Percentiles rank a stretch among this genome's conserved stretches.
These are phyloP conservation scores for Cucumis hystrix DNA, from an alignment of 306 rosid genomes.

Conservation along the genomic window DNA sequence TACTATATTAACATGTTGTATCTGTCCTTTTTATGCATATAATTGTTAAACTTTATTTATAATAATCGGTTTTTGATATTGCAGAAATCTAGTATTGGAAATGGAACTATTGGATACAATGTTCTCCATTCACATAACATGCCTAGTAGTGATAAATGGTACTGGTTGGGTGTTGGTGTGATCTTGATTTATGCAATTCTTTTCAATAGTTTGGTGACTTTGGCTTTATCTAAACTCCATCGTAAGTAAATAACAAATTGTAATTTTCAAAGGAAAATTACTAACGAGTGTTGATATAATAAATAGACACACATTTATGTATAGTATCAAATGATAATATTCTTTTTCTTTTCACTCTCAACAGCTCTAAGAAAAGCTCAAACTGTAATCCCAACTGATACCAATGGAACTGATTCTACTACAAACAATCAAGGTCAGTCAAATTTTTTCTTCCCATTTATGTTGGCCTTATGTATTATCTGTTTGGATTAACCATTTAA, in stretches of 20 bases:
- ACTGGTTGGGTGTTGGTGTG: conserved; percentile 55
- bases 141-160: conserved; percentile 55
- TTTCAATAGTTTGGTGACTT: conserved; percentile 50
- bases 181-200: conserved; percentile 28
- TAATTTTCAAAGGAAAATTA: neutral
- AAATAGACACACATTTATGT: neutral
- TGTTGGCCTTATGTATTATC: neutral
- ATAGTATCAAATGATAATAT: conserved; percentile 1
- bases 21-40: too few relatives aligned
- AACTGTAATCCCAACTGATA: conserved; percentile 31
- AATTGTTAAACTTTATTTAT: neutral
- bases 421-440: conserved; percentile 21
- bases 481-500: too few relatives aligned
- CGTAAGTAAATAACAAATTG: conserved; percentile 39
- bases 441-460: neutral
- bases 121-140: conserved; percentile 36
- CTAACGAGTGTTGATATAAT: neutral
- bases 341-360: neutral
- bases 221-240: conserved; percentile 60
- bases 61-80: conserved; percentile 6
- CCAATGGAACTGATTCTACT: conserved; percentile 23
- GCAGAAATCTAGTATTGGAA: conserved; percentile 41
- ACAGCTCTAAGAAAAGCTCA: conserved; percentile 52
- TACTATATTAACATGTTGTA: too few relatives aligned
- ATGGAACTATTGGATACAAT: conserved; percentile 40